Conservation (phyloP, 2,329 filamentous ascomycete genomes). For the Claviceps humidiphila region DNA sequence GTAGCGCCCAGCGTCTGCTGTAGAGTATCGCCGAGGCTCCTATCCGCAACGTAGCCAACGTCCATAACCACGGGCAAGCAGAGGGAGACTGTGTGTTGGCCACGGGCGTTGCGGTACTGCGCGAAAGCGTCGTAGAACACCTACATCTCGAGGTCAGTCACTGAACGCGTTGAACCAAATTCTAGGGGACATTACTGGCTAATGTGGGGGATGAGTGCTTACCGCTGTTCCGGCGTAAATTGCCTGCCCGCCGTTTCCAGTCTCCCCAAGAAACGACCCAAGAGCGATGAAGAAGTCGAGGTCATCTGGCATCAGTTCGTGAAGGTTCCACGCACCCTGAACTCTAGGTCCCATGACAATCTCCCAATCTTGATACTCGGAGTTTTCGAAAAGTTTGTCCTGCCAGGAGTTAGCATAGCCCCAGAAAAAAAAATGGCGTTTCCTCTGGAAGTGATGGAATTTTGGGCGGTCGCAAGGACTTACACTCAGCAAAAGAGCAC, state of each 20-base stretch:
- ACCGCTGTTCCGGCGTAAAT: constrained; percentile 28
- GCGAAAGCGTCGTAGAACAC: constrained; percentile 28
- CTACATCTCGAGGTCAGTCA: constrained; percentile 12
- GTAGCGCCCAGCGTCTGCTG: constrained; percentile 1
- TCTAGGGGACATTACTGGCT: background rate
- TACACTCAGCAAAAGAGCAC: constrained; percentile 24
- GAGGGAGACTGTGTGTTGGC: constrained; percentile 12
- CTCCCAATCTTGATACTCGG: constrained; percentile 23
- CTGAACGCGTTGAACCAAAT: background rate
- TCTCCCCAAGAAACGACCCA: constrained; percentile 25
- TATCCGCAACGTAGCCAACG: constrained; percentile 13
- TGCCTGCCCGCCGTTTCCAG: constrained; percentile 35
- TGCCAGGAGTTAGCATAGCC: background rate
- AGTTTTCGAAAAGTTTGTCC: constrained; percentile 21
- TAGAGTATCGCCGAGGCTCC: background rate
- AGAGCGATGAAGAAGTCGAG: constrained; percentile 31
- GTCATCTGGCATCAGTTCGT: constrained; percentile 14
- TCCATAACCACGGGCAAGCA: constrained; percentile 10
- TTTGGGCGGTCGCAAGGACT: background rate
- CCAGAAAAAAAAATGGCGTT: background rate
- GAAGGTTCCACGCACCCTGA: constrained; percentile 26
- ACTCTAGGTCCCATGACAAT: constrained; percentile 22
- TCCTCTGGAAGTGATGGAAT: background rate
- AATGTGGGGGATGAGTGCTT: background rate
- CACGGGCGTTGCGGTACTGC: constrained; percentile 15